phyloP scores from a whole-genome alignment of 192 early-diverging fungal genomes.

The Umbelopsis sp. region DNA sequence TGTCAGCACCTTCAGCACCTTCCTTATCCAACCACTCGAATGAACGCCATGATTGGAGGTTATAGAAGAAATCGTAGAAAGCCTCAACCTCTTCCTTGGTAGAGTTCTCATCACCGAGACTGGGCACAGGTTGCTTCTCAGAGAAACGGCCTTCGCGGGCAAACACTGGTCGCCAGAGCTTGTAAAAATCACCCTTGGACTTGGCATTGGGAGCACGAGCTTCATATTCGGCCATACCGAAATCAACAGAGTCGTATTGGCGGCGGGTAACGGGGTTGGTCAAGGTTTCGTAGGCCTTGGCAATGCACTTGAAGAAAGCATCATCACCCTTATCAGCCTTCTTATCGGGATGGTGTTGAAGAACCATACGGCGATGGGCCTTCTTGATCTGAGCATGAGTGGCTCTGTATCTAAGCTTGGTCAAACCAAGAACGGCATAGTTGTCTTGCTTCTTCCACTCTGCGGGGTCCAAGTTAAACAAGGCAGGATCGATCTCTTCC shows the following conservation, averaged over 20 bases:
- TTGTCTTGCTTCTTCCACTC: conserved; percentile 98
- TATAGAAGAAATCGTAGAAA: conserved; percentile 88
- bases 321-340: conserved; percentile 91
- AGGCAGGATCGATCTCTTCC: conserved; percentile 76
- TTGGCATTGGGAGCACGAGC: conserved; percentile 69
- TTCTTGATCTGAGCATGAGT: conserved; percentile 94
- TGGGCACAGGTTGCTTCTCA: conserved; percentile 83
- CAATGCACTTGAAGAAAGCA: conserved; percentile 99
- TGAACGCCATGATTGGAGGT: conserved; percentile 96
- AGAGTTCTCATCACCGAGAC: conserved; percentile 70
- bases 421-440: conserved; percentile 94
- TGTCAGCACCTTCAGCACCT: conserved; percentile 84
- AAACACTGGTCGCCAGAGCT: conserved; percentile 76
- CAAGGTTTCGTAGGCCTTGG: conserved; percentile 89
- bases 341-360: conserved; percentile 99
- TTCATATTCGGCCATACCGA: conserved; percentile 66
- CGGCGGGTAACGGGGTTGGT: conserved; percentile 86
- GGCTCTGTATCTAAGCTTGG: conserved; percentile 84
- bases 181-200: conserved; percentile 84
- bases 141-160: conserved; percentile 92
- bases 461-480: conserved; percentile 84
- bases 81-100: conserved; percentile 69
- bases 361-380: conserved; percentile 80
- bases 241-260: conserved; percentile 97
- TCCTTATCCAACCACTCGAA: conserved; percentile 99